These are phyloP conservation scores for Aspergillus hortae DNA, from an alignment of 2,329 filamentous ascomycete genomes.

Conservation along the genomic window DNA sequence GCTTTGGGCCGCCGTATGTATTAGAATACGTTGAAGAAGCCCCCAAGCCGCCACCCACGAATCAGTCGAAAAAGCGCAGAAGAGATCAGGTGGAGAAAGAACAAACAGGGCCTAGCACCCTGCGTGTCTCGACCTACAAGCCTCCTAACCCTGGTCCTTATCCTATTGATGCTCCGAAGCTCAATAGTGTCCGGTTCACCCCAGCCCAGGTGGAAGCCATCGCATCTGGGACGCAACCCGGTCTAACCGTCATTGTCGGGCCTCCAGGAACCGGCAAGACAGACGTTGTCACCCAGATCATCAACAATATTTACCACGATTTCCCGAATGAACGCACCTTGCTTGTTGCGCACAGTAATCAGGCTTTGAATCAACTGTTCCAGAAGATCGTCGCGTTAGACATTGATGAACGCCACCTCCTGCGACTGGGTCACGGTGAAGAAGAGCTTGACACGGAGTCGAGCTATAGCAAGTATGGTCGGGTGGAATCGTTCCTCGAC, in stretches of 20 bases:
- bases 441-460: constrained; percentile 84
- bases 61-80: constrained; percentile 80
- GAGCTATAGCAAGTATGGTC: constrained; percentile 89
- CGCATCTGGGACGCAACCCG: constrained; percentile 87
- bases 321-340: constrained; percentile 90
- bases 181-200: constrained; percentile 84
- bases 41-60: constrained; percentile 50
- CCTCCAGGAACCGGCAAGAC: constrained; percentile 97
- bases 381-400: constrained; percentile 96
- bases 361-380: constrained; percentile 95
- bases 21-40: constrained; percentile 62
- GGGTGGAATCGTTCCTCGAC: constrained; percentile 92
- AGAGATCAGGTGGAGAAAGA: constrained; percentile 68
- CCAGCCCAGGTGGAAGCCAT: constrained; percentile 89
- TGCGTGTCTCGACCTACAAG: constrained; percentile 86
- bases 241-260: constrained; percentile 88
- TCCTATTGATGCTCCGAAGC: constrained; percentile 73
- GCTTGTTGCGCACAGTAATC: constrained; percentile 93
- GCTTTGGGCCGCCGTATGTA: constrained; percentile 84
- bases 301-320: constrained; percentile 98
- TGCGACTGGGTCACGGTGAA: constrained; percentile 90
- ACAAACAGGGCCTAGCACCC: constrained; percentile 60
- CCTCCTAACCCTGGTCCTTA: constrained; percentile 88
- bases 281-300: constrained; percentile 97
- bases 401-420: constrained; percentile 89